These are phyloP conservation scores for Penicillium corylophilum DNA, from an alignment of 2,329 filamentous ascomycete species.

Conservation along the genomic window DNA sequence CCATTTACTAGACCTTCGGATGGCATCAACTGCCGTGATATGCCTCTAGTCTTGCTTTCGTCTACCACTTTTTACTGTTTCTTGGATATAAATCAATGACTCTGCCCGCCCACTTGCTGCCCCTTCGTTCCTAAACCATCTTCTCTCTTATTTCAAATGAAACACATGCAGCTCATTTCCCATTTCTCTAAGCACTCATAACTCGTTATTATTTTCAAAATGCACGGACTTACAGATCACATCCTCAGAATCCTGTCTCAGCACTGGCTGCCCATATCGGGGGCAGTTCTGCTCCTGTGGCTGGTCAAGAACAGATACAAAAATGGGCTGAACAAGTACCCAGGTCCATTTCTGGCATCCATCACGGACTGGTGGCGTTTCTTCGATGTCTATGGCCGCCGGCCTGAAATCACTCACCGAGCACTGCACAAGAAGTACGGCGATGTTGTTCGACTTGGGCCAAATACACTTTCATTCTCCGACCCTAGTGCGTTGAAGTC, in stretches of 20 bases:
- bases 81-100: not conserved
- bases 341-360: constrained; percentile 68
- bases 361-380: constrained; percentile 74
- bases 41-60: not conserved
- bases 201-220: not conserved
- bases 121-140: not conserved
- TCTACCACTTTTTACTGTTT: not conserved
- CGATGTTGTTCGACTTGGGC: constrained; percentile 71
- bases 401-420: constrained; percentile 67
- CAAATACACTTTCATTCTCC: constrained; percentile 70
- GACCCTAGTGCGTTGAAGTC: constrained; percentile 63
- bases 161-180: not conserved
- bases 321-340: constrained; percentile 33
- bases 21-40: not conserved
- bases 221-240: constrained; percentile 13
- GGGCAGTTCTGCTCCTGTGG: constrained; percentile 3
- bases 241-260: constrained; percentile 6
- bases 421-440: constrained; percentile 69
- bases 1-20: not conserved
- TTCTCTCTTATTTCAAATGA: not conserved
- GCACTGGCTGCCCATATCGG: constrained; percentile 8
- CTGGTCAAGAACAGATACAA: constrained; percentile 10
- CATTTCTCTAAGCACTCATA: not conserved
- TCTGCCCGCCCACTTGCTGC: not conserved
- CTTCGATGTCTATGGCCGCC: constrained; percentile 63